Evolutionary conservation across 306 rosid species (phyloP).

Genomic region (Cercis canadensis): DNA sequence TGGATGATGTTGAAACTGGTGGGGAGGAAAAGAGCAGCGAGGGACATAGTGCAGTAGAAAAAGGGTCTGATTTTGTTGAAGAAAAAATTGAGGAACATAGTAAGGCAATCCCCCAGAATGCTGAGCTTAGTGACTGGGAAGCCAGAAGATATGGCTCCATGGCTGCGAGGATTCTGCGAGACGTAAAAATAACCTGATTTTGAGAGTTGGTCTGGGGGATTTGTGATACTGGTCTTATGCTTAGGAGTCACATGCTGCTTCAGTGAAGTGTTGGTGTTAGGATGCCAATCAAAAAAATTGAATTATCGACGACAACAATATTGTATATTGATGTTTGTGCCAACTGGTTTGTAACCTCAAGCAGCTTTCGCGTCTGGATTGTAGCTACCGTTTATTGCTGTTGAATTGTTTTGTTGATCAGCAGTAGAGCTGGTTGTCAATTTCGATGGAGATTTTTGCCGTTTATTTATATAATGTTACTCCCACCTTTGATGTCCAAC

Average conservation of each 20-base stretch:
- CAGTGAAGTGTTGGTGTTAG: no score
- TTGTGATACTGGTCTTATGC: slow-evolving; percentile 1
- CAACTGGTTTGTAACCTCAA: no score
- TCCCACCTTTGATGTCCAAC: no score
- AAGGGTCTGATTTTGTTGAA: slow-evolving; percentile 36
- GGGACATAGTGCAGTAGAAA: slow-evolving; percentile 37
- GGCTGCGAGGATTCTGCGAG: slow-evolving; percentile 87
- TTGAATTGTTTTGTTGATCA: no score
- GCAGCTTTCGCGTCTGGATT: no score
- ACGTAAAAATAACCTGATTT: slow-evolving; percentile 64
- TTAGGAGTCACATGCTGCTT: background rate
- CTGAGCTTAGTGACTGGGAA: slow-evolving; percentile 77
- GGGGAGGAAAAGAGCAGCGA: slow-evolving; percentile 36
- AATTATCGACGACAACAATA: no score
- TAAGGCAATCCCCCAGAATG: slow-evolving; percentile 42
- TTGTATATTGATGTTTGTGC: no score
- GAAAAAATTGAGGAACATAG: slow-evolving; percentile 46
- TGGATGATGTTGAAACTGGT: slow-evolving; percentile 41
- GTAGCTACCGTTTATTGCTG: no score
- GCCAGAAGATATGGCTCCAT: slow-evolving; percentile 81
- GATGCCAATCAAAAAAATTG: no score
- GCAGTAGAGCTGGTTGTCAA: no score
- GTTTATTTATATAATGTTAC: no score
- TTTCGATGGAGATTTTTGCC: no score
- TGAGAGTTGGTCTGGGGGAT: background rate